A percentile compares a stretch with the other conserved stretches of the same genome.
phyloP scores from a whole-genome alignment of 1,139 yeast genomes.

The Suhomyces panamericanus region DNA sequence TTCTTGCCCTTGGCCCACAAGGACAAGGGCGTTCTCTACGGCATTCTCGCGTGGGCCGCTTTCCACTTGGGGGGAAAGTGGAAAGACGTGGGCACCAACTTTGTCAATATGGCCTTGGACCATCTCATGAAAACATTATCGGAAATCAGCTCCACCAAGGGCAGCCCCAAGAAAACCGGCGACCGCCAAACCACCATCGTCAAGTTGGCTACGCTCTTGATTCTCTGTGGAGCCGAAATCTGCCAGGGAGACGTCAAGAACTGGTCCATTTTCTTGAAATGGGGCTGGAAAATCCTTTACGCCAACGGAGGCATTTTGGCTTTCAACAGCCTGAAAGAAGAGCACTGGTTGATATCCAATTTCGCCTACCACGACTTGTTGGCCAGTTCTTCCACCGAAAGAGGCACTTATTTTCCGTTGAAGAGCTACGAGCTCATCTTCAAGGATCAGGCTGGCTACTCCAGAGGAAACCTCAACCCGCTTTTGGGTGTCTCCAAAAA shows the following conservation, averaged over 20 bases:
- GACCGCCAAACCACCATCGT: conserved; percentile 31
- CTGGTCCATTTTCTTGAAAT: conserved; percentile 62
- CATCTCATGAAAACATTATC: conserved; percentile 33
- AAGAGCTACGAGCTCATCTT: conserved; percentile 59
- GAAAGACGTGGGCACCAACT: conserved; percentile 39
- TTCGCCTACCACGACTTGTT: conserved; percentile 81
- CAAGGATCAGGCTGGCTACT: conserved; percentile 32
- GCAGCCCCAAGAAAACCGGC: conserved; percentile 16
- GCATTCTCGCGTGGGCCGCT: conserved; percentile 78
- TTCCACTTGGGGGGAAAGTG: conserved; percentile 56
- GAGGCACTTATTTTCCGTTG: conserved; percentile 59
- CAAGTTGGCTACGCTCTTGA: conserved; percentile 63
- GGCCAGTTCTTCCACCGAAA: conserved; percentile 57
- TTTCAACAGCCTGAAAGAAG: conserved; percentile 53
- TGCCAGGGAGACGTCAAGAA: conserved; percentile 73
- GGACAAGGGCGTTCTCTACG: conserved; percentile 66
- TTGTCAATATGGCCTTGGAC: conserved; percentile 47
- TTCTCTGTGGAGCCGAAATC: conserved; percentile 70
- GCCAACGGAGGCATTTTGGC: conserved; percentile 61
- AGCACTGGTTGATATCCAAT: conserved; percentile 75
- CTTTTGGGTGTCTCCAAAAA: conserved; percentile 72
- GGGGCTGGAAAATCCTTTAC: conserved; percentile 60
- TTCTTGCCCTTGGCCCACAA: conserved; percentile 75
- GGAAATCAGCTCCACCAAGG: conserved; percentile 15
- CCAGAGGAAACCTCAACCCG: conserved; percentile 57